Evolutionary conservation across 2,329 filamentous ascomycete genomes (phyloP).

Genomic region (Phoma sp.): DNA sequence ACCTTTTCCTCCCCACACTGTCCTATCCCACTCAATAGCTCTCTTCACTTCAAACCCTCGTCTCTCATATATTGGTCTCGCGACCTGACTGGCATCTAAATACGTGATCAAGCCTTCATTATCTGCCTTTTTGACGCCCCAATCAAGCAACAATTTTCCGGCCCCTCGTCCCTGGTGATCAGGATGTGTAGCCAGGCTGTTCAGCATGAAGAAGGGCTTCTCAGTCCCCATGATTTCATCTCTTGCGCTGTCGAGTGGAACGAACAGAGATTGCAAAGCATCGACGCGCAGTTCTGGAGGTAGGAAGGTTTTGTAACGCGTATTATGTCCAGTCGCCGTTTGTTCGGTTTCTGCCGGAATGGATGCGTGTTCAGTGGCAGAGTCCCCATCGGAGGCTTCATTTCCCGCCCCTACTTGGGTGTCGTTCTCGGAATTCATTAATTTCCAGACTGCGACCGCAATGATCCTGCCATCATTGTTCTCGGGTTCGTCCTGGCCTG

Average conservation of each 20-base stretch:
- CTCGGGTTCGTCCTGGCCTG: constrained; percentile 29
- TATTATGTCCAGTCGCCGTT: not conserved
- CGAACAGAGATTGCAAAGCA: constrained; percentile 33
- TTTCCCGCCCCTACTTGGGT: too few relatives aligned
- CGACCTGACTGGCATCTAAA: constrained; percentile 49
- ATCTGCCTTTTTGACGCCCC: constrained; percentile 51
- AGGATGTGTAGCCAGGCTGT: constrained; percentile 44
- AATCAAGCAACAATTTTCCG: constrained; percentile 46
- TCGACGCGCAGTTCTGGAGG: constrained; percentile 65
- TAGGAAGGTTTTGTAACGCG: constrained; percentile 68
- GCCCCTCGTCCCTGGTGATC: constrained; percentile 50
- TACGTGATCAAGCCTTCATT: constrained; percentile 46
- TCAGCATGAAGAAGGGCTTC: constrained; percentile 37
- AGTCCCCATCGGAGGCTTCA: not conserved
- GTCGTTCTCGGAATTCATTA: constrained; percentile 20
- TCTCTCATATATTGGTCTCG: constrained; percentile 48
- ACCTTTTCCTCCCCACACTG: constrained; percentile 36
- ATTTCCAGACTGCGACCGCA: constrained; percentile 37
- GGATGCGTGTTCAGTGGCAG: not conserved
- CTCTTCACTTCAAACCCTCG: constrained; percentile 32
- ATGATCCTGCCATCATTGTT: constrained; percentile 36
- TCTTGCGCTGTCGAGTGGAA: constrained; percentile 30
- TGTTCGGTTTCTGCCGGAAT: constrained; percentile 5
- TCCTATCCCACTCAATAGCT: constrained; percentile 32
- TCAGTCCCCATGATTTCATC: constrained; percentile 34